Percentiles rank a stretch among this genome's conserved stretches.
Conservation (phyloP, 441 rosid genomes). For the Populus hybrid region DNA sequence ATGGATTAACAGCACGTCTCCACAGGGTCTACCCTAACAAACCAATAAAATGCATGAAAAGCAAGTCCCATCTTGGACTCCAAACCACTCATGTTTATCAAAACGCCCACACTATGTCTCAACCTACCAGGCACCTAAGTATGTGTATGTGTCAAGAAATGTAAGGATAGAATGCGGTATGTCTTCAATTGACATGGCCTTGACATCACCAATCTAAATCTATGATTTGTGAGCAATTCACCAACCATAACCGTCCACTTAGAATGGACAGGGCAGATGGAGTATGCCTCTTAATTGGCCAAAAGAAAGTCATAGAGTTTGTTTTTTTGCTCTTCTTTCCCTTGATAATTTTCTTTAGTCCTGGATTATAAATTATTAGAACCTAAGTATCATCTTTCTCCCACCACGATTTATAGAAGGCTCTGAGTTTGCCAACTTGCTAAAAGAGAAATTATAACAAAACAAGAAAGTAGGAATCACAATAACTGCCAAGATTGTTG, state of each 20-base stretch:
- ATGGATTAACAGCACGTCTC: neutral
- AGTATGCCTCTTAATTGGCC: neutral
- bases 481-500: slow-evolving; percentile 1
- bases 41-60: neutral
- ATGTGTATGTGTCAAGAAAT: neutral
- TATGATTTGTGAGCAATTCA: neutral
- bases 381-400: neutral
- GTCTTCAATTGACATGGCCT: neutral
- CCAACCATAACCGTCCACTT: no score
- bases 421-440: neutral
- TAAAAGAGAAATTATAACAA: neutral
- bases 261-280: neutral
- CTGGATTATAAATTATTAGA: neutral
- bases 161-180: neutral
- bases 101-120: neutral
- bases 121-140: neutral
- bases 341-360: neutral
- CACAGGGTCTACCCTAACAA: neutral
- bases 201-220: neutral
- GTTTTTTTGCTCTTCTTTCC: neutral
- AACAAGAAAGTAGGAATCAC: neutral
- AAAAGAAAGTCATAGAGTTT: neutral
- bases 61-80: neutral
- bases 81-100: neutral
- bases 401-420: neutral